A percentile compares a stretch with the other conserved stretches of the same genome.
Conservation (phyloP, 2,329 filamentous ascomycete genomes). For the Celoporthe dispersa region DNA sequence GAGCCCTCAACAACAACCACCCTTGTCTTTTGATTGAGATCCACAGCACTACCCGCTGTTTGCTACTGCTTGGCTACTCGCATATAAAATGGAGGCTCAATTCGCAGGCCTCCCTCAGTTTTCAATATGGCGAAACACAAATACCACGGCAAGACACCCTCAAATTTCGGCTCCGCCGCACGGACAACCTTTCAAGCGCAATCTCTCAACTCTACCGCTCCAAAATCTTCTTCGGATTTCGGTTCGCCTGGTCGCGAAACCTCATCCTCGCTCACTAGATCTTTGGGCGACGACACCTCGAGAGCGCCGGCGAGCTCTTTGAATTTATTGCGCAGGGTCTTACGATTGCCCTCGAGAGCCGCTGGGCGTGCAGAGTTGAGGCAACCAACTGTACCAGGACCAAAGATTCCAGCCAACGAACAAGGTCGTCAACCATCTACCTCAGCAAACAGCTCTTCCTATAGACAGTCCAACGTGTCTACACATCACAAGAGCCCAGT, state of each 20-base stretch:
- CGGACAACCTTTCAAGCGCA: not conserved
- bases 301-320: not conserved
- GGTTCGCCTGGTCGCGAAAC: not conserved
- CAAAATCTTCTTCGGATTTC: not conserved
- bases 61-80: not conserved
- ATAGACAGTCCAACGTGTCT: not conserved
- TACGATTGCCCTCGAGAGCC: not conserved
- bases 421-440: not conserved
- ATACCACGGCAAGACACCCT: not conserved
- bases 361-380: not conserved
- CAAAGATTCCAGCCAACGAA: not conserved
- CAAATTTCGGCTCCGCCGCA: conserved; percentile 6
- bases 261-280: not conserved
- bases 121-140: not conserved
- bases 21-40: not conserved
- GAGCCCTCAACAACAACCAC: not conserved
- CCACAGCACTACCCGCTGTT: not conserved
- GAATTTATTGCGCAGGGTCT: not conserved
- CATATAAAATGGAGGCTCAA: not conserved
- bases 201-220: not conserved
- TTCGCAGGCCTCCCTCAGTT: not conserved
- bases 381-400: not conserved
- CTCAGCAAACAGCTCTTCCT: not conserved
- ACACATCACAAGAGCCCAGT: not conserved
- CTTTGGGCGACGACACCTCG: not conserved